Evolutionary conservation across 345 rosid genomes (phyloP).

Genomic region (Carallia pectinifolia): DNA sequence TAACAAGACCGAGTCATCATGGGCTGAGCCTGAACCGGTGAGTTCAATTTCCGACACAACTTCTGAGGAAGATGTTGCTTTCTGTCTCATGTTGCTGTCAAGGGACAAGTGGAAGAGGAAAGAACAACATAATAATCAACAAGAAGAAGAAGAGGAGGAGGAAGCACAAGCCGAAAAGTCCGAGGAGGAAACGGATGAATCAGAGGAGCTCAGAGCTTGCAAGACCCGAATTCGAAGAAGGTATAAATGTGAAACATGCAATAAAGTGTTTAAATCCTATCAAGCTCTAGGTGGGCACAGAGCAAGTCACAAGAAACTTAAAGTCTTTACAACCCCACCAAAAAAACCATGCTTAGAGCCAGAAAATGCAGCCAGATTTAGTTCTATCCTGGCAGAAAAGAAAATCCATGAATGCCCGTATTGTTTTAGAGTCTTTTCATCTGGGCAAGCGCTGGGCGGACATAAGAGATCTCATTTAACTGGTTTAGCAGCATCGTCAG

Average conservation of each 20-base stretch:
- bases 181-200: slow-evolving; percentile 45
- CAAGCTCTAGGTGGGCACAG: slow-evolving; percentile 93
- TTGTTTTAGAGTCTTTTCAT: slow-evolving; percentile 72
- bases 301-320: slow-evolving; percentile 85
- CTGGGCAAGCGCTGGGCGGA: slow-evolving; percentile 98
- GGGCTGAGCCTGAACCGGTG: slow-evolving; percentile 56
- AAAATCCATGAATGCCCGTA: slow-evolving; percentile 81
- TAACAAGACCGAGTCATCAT: slow-evolving; percentile 15
- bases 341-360: slow-evolving; percentile 27
- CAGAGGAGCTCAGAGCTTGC: slow-evolving; percentile 29
- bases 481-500: slow-evolving; percentile 26
- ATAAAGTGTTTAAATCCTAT: slow-evolving; percentile 73
- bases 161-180: slow-evolving; percentile 36
- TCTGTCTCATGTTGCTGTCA: slow-evolving; percentile 90
- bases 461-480: slow-evolving; percentile 85
- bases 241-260: slow-evolving; percentile 83
- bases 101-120: slow-evolving; percentile 72
- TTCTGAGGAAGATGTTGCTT: slow-evolving; percentile 85
- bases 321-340: slow-evolving; percentile 24
- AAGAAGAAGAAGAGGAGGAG: slow-evolving; percentile 20
- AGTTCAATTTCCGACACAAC: slow-evolving; percentile 79
- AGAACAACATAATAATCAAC: slow-evolving; percentile 13
- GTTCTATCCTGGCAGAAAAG: slow-evolving; percentile 16
- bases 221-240: slow-evolving; percentile 45
- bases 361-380: slow-evolving; percentile 36